These are phyloP conservation scores for Penicillium odoratum DNA, from an alignment of 495 filamentous ascomycete genomes.

Conservation along the genomic window DNA sequence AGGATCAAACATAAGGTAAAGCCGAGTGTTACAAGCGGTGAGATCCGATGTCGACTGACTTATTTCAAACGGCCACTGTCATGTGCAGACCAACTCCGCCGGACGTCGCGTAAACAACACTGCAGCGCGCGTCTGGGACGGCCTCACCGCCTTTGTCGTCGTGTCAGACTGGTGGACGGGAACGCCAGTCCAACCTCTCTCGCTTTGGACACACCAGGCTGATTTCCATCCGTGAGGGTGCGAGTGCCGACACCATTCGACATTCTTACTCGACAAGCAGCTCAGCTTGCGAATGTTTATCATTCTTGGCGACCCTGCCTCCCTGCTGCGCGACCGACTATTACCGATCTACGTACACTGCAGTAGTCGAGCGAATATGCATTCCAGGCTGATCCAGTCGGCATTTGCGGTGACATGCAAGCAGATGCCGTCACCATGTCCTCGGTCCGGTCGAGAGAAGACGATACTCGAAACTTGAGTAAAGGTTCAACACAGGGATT, in stretches of 20 bases:
- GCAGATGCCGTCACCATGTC: neutral
- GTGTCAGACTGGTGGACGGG: neutral
- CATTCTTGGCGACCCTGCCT: neutral
- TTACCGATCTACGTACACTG: neutral
- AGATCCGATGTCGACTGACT: neutral
- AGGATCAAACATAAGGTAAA: neutral
- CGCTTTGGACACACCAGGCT: neutral
- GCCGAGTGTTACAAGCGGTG: neutral
- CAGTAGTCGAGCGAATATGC: neutral
- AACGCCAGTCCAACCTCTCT: neutral
- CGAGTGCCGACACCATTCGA: neutral
- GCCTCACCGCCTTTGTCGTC: slow-evolving; percentile 2
- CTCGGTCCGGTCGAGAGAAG: neutral
- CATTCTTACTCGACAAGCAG: too few relatives aligned
- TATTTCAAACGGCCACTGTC: neutral
- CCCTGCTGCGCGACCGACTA: neutral
- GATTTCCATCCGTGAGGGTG: neutral
- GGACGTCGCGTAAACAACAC: slow-evolving; percentile 6
- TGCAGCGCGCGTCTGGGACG: neutral
- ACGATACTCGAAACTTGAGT: neutral
- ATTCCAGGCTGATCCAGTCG: neutral
- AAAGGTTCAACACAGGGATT: neutral
- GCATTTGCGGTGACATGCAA: neutral
- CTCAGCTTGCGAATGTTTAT: too few relatives aligned
- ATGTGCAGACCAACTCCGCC: neutral